These are phyloP conservation scores for Metschnikowia santaceciliae DNA, from an alignment of 805 yeast genomes.

Conservation along the genomic window DNA sequence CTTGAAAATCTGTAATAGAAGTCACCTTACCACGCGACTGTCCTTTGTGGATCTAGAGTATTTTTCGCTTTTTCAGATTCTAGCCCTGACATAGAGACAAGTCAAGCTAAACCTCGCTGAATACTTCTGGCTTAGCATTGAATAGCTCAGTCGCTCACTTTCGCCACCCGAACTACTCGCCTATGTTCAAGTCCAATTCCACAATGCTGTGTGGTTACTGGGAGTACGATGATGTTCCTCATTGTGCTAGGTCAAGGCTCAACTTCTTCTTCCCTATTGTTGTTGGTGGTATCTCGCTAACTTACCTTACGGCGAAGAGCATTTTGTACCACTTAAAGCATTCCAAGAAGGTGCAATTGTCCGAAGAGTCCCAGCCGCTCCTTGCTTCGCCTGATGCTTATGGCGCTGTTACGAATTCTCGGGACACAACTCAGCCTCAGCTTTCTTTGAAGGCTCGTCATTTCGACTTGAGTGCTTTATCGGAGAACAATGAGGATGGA, in stretches of 20 bases:
- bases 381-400: conserved; percentile 30
- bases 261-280: conserved; percentile 32
- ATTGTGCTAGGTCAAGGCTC: conserved; percentile 44
- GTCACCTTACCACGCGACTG: background rate
- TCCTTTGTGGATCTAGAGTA: background rate
- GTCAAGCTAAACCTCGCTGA: background rate
- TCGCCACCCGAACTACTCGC: background rate
- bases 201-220: conserved; percentile 33
- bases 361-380: conserved; percentile 31
- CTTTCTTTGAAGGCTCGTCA: conserved; percentile 50
- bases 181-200: background rate
- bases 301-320: conserved; percentile 21
- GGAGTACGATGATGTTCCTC: conserved; percentile 60
- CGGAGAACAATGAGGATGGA: conserved; percentile 56
- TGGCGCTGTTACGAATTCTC: conserved; percentile 23
- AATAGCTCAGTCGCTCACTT: background rate
- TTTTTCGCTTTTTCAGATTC: background rate
- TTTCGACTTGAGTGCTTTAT: conserved; percentile 57
- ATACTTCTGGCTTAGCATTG: background rate
- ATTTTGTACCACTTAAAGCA: conserved; percentile 3
- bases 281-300: conserved; percentile 26
- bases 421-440: conserved; percentile 10
- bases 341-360: conserved; percentile 13
- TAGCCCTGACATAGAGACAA: too few species aligned
- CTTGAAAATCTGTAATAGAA: background rate